phyloP scores from a whole-genome alignment of 1,284 basidiomycete species.

The Rhodotorula glutinis region DNA sequence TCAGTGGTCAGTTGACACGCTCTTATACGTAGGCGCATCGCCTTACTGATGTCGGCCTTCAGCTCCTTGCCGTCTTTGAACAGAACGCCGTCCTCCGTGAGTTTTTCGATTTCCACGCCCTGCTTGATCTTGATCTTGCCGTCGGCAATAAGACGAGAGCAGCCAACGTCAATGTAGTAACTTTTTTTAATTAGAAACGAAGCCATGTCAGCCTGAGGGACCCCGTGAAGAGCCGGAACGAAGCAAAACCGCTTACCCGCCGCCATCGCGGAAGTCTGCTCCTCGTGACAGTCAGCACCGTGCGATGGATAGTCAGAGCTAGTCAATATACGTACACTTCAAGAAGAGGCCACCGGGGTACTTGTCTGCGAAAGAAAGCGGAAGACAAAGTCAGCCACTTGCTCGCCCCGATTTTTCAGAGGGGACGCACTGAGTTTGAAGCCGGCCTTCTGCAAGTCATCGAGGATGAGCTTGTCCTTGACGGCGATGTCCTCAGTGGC shows the following conservation, averaged over 20 bases:
- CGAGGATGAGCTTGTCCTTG: conserved; percentile 46
- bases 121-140: conserved; percentile 49
- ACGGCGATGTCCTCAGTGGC: conserved; percentile 46
- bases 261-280: conserved; percentile 43
- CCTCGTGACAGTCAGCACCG: not conserved
- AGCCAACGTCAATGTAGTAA: conserved; percentile 46
- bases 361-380: not conserved
- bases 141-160: conserved; percentile 45
- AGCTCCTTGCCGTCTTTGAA: conserved; percentile 48
- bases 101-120: conserved; percentile 44
- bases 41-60: conserved; percentile 47
- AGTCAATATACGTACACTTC: conserved; percentile 23
- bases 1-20: not conserved
- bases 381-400: too few relatives aligned
- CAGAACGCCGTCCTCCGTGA: conserved; percentile 43
- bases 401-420: too few relatives aligned
- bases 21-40: too few relatives aligned
- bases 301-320: not conserved
- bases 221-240: not conserved
- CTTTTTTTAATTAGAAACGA: too few relatives aligned
- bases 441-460: conserved; percentile 50
- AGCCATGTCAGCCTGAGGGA: too few relatives aligned
- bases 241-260: not conserved
- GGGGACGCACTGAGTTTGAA: conserved; percentile 45
- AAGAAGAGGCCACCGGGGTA: conserved; percentile 36